phyloP scores from a whole-genome alignment of 306 rosid species.

The Ammopiptanthus mongolicus region DNA sequence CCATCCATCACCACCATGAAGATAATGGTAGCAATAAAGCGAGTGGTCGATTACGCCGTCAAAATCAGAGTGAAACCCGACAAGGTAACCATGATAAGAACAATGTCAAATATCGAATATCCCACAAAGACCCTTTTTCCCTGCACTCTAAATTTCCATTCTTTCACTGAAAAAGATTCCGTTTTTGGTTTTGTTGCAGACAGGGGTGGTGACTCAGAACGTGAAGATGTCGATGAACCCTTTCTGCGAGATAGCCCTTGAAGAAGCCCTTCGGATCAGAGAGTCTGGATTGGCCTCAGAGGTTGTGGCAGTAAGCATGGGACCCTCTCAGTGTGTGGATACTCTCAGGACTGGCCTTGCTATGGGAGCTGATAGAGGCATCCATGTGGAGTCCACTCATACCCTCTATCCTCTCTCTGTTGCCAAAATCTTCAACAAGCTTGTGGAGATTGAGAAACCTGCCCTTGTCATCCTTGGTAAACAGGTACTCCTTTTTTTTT shows the following conservation, averaged over 20 bases:
- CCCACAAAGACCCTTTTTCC: background rate
- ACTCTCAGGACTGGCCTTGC: constrained; percentile 87
- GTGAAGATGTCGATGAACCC: constrained; percentile 99
- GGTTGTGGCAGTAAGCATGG: constrained; percentile 85
- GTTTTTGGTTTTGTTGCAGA: constrained; percentile 31
- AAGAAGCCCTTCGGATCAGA: constrained; percentile 82
- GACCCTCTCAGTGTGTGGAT: constrained; percentile 65
- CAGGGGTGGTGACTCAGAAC: constrained; percentile 89
- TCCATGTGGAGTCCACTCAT: constrained; percentile 59
- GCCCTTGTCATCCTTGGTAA: constrained; percentile 79
- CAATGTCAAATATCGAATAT: constrained; percentile 32
- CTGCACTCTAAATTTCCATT: background rate
- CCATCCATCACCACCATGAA: constrained; percentile 42
- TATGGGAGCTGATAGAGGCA: constrained; percentile 90
- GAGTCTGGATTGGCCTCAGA: constrained; percentile 80
- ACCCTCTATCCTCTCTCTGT: constrained; percentile 63
- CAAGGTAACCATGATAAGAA: no score
- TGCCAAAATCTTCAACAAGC: constrained; percentile 73
- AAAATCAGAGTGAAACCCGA: constrained; percentile 90
- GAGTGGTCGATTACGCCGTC: constrained; percentile 89
- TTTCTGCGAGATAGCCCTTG: constrained; percentile 89
- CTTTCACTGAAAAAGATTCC: background rate
- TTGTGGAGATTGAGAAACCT: constrained; percentile 78
- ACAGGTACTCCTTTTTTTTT: constrained; percentile 40
- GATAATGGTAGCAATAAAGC: constrained; percentile 85